Evolutionary conservation across 1,284 basidiomycete species (phyloP).

Genomic region (Naganishia sp.): DNA sequence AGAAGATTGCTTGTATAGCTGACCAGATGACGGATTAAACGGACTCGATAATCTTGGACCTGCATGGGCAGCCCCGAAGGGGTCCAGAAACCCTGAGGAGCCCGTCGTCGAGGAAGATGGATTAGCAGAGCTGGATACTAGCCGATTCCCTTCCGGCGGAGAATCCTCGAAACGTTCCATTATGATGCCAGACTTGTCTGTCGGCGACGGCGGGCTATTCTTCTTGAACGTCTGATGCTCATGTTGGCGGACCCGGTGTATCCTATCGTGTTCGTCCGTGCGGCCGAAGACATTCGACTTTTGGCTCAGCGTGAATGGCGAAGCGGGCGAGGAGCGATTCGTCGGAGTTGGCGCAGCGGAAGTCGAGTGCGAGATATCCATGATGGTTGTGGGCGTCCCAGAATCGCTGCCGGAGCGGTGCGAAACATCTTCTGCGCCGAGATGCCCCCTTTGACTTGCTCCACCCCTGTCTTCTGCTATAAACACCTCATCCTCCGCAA

Average conservation of each 20-base stretch:
- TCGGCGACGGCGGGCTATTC: slow-evolving; percentile 22
- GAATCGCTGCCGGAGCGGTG: not conserved
- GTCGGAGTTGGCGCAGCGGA: slow-evolving; percentile 9
- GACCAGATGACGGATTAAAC: slow-evolving; percentile 4
- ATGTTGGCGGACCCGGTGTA: slow-evolving; percentile 16
- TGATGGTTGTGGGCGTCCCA: slow-evolving; percentile 9
- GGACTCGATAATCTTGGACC: slow-evolving; percentile 10
- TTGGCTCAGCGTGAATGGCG: slow-evolving; percentile 17
- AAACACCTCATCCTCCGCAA: not conserved
- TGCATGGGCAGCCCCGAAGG: not conserved
- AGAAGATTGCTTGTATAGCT: slow-evolving; percentile 19
- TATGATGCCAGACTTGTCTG: slow-evolving; percentile 16
- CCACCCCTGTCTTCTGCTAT: not conserved
- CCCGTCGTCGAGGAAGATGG: too few relatives aligned
- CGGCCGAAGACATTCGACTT: slow-evolving; percentile 13
- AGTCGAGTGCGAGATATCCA: not conserved
- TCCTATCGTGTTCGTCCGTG: slow-evolving; percentile 8
- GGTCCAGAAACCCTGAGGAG: slow-evolving; percentile 11
- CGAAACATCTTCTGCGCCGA: not conserved
- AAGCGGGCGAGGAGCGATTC: slow-evolving; percentile 7
- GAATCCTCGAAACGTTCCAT: slow-evolving; percentile 18
- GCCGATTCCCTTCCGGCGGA: not conserved
- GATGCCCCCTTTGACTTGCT: not conserved
- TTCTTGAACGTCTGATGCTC: slow-evolving; percentile 12
- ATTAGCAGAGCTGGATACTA: too few relatives aligned